A percentile compares a stretch with the other conserved stretches of the same genome.
These are phyloP conservation scores for Cymbopogon flexuosus DNA, from an alignment of 202 grass and related monocot genomes.

Conservation along the genomic window DNA sequence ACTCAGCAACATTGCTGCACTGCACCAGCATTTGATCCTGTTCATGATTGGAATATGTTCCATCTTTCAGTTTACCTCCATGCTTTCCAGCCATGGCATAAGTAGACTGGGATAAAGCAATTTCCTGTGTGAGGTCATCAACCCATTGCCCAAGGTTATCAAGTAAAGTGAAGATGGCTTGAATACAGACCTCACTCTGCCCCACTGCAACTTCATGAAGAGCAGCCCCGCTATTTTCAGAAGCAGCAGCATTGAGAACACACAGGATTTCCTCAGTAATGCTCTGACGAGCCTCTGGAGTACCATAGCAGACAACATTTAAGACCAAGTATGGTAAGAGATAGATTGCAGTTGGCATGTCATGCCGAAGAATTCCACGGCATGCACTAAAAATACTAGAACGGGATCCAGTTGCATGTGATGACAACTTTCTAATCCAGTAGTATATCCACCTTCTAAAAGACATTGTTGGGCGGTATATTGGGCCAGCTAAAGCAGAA, in stretches of 20 bases:
- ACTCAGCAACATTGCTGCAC: conserved; percentile 71
- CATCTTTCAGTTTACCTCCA: conserved; percentile 50
- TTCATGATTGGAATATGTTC: conserved; percentile 33
- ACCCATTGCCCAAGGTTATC: conserved; percentile 99
- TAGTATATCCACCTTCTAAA: conserved; percentile 88
- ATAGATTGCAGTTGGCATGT: conserved; percentile 91
- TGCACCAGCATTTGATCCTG: conserved; percentile 72
- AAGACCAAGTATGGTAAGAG: conserved; percentile 89
- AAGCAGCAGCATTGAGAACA: conserved; percentile 83
- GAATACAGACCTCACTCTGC: conserved; percentile 88
- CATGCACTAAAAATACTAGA: conserved; percentile 84
- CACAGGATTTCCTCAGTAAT: conserved; percentile 90
- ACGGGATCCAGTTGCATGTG: conserved; percentile 66
- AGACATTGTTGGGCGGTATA: conserved; percentile 84
- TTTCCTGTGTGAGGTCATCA: conserved; percentile 93
- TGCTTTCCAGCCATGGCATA: conserved; percentile 37
- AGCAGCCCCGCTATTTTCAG: conserved; percentile 70
- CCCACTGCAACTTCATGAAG: conserved; percentile 63
- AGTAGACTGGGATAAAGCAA: conserved; percentile 67
- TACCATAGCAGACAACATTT: conserved; percentile 94
- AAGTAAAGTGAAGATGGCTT: conserved; percentile 93
- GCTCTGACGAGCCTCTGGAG: conserved; percentile 67
- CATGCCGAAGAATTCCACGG: conserved; percentile 79
- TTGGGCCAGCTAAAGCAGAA: conserved; percentile 54
- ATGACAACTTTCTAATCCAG: conserved; percentile 84